Base-by-base conservation (phyloP, 495 filamentous ascomycete genomes). In the Trichocladium uniseriatum region DNA sequence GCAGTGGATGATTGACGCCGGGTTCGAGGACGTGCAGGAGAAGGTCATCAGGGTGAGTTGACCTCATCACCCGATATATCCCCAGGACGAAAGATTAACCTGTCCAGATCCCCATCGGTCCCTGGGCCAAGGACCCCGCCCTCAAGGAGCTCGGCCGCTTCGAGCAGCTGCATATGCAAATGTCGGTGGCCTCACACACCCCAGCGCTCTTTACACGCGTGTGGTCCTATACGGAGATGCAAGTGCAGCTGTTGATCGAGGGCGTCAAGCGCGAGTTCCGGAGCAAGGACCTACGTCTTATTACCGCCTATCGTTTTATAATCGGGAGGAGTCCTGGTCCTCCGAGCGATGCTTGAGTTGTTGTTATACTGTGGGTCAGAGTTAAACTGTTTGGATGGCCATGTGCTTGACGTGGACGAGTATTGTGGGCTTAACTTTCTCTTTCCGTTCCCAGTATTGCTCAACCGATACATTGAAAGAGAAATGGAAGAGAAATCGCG, bases 121-220 rank as follows among this genome's bases (percentile, higher is more conserved):
- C 69, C 1, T 81, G 79, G 77, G 61, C 75, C 6, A 65, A 60
- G 15, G 74, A 82, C 34, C 59, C 60, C 13, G 65, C 67, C 22
- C 49, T 75, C 37, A 78, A 72, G 54, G 69, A 77, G 56, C 62
- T 81, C 22, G 78, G 78, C 3, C 52, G 56, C 8, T 65, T 49
- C 32, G 53, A 55, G 48, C 53, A 55, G 43, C 9, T 55, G 31
- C 53, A 55, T 34, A 55, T 55, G 53, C 53, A 55, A 21, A 55
- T 55, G 53, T 55, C 53, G 24, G 53, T 68, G 11, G 36, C 50
- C 18, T 67, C 62, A 18, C 52, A 57, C 43, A 51, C 52, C 14
- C 52, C 48, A 5, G 55, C 52, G 21, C 43, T 55, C 6, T 51
- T 55, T 16, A 47, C 48, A 5, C 44, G 53, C 14, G 48, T 55